These are phyloP conservation scores for Phymatotrichopsis omnivora DNA, from an alignment of 2,329 filamentous ascomycete genomes.

Conservation along the genomic window DNA sequence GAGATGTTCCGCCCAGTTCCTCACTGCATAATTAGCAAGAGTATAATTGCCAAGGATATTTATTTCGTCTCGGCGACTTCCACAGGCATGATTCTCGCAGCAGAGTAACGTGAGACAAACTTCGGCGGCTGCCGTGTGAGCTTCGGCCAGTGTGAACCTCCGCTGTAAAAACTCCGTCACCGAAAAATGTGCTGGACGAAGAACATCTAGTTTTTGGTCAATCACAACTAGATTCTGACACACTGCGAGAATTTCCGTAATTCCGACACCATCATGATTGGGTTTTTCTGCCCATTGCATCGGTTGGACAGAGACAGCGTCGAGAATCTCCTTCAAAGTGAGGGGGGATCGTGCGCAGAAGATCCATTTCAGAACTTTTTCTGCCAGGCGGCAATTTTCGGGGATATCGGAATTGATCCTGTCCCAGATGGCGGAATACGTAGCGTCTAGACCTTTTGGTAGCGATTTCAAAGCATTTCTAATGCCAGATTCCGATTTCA, in stretches of 20 bases:
- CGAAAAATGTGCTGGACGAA: conserved; percentile 12
- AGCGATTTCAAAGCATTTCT: neutral
- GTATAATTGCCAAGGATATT: neutral
- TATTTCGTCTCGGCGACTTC: neutral
- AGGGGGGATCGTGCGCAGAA: neutral
- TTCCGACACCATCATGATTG: too few species aligned
- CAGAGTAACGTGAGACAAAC: neutral
- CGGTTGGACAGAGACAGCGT: neutral
- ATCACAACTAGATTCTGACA: conserved; percentile 9
- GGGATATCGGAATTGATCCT: neutral
- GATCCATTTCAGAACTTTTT: neutral
- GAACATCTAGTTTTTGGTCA: conserved; percentile 1
- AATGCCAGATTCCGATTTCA: neutral
- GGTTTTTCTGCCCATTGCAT: too few species aligned
- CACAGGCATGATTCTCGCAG: too few species aligned
- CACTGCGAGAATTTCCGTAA: conserved; percentile 4
- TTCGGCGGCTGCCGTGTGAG: neutral
- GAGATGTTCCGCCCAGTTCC: neutral
- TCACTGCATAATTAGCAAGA: neutral
- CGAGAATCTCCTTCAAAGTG: neutral
- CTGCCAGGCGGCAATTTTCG: too few species aligned
- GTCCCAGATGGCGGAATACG: neutral
- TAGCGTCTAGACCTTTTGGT: neutral
- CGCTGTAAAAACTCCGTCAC: conserved; percentile 5
- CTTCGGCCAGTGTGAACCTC: neutral